These are phyloP conservation scores for Chimonanthus salicifolius DNA, from an alignment of 164 flowering plant species.

Conservation along the genomic window DNA sequence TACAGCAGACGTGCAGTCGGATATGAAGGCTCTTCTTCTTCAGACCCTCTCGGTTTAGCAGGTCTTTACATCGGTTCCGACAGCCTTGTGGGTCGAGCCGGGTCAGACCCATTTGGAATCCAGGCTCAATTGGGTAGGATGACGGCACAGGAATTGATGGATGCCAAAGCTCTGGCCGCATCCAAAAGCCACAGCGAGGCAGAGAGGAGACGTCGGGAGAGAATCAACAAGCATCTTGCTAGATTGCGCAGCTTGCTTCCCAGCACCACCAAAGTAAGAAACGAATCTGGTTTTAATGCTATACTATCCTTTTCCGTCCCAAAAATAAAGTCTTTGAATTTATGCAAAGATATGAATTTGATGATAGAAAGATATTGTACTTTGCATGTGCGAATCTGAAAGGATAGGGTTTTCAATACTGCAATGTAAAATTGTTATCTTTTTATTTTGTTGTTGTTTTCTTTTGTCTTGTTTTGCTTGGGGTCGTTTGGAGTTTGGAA, in stretches of 20 bases:
- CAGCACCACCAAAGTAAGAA: conserved; percentile 91
- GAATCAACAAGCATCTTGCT: conserved; percentile 93
- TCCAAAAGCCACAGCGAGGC: conserved; percentile 99
- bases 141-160: conserved; percentile 97
- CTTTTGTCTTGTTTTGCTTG: not conserved
- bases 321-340: not conserved
- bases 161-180: conserved; percentile 96
- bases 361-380: conserved; percentile 1
- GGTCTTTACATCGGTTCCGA: conserved; percentile 37
- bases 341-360: conserved; percentile 8
- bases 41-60: conserved; percentile 41
- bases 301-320: too few species aligned
- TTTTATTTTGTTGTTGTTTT: not conserved
- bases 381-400: too few species aligned
- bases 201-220: conserved; percentile 82
- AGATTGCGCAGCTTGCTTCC: conserved; percentile 86
- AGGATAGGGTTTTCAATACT: too few species aligned
- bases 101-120: conserved; percentile 49
- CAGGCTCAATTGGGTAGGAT: conserved; percentile 71
- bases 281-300: not conserved
- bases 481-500: conserved; percentile 17
- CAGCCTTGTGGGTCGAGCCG: conserved; percentile 36
- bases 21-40: conserved; percentile 48
- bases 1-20: conserved; percentile 51
- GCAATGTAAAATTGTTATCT: too few species aligned